Percentiles rank a stretch among this genome's conserved stretches.
phyloP scores from a whole-genome alignment of 768 basidiomycete genomes.

The Lentinula guzmanii region DNA sequence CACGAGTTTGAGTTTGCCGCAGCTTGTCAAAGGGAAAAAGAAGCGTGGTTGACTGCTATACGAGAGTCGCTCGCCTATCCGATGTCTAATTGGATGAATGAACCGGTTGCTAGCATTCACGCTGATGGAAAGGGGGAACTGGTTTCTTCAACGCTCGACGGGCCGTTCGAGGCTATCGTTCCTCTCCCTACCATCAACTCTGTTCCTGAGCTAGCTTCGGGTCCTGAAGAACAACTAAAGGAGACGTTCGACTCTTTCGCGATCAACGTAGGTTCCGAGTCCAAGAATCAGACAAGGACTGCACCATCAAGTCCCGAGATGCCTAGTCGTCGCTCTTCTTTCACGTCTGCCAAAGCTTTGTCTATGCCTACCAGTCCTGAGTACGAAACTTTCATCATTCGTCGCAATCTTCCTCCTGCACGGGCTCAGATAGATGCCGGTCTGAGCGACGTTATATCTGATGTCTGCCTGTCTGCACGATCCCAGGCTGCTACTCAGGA shows the following conservation, averaged over 20 bases:
- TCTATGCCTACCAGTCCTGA: constrained; percentile 49
- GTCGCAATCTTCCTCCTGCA: constrained; percentile 58
- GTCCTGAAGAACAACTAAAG: constrained; percentile 5
- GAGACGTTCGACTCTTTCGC: constrained; percentile 7
- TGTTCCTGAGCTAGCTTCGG: constrained; percentile 39
- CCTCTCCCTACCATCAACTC: constrained; percentile 51
- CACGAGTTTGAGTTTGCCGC: constrained; percentile 85
- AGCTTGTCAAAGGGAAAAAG: constrained; percentile 78
- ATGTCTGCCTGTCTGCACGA: constrained; percentile 62
- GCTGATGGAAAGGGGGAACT: constrained; percentile 37
- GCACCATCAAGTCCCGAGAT: constrained; percentile 11
- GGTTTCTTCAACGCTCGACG: constrained; percentile 27
- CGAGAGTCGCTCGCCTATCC: constrained; percentile 40
- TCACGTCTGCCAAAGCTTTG: constrained; percentile 57
- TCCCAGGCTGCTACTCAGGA: constrained; percentile 57
- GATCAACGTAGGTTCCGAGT: constrained; percentile 3
- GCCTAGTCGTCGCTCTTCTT: constrained; percentile 54
- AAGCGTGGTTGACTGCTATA: constrained; percentile 77
- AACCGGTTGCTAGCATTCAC: constrained; percentile 60
- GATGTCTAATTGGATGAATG: constrained; percentile 43
- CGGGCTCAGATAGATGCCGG: constrained; percentile 72
- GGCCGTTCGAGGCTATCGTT: constrained; percentile 31
- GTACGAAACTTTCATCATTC: constrained; percentile 55
- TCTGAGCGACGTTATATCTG: constrained; percentile 77
- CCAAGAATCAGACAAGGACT: constrained; percentile 14